Evolutionary conservation across 1,139 yeast species (phyloP), one percentile per base, ranked within the genome.

Genomic region (Eremothecium sinecaudum): DNA sequence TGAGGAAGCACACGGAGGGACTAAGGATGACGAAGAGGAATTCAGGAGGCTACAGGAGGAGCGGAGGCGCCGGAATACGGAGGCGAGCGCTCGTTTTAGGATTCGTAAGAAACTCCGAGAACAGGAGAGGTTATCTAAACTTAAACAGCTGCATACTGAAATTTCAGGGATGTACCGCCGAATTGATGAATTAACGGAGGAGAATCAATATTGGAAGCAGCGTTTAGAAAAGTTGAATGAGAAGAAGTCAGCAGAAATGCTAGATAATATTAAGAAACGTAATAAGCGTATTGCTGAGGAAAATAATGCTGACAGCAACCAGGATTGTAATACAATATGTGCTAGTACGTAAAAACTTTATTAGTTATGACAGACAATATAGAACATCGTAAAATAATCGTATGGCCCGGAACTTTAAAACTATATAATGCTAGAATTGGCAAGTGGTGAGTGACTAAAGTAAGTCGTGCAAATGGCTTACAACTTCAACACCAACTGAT

Each of bases 21-120:
- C 23, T 9, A 23, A 24, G 5, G 33, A 6, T 11, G 12, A 13
- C n/a, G 27, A 30, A 4, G 32, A 31, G 12, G 43, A 40, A 12
- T 28, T 33, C 19, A 22, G 19, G 14, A 32, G 33, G 26, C 34
- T 29, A 11, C 37, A 39, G 33, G 32, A 41, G 18, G 45, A 43
- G 32, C 50, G 43, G 31, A 41, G 50, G 25, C 42, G 43, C 22
- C 45, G 44, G 34, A 51, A 50, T 36, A 50, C 54, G n/a, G 58
- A 51, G 27, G 58, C 58, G 3, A 45, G 53, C 17, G 55, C 56
- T n/a, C 36, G 58, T 17, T 53, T 53, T 39, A 40, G 58, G 3
- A 35, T 46, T 18, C 48, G 58, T 26, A 45, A 48, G 38, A 50
- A 51, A 37, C 47, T 47, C 29, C 38, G 47, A 22, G 50, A 49